Conservation (phyloP, 768 basidiomycete species). For the Neoboletus magnificus region DNA sequence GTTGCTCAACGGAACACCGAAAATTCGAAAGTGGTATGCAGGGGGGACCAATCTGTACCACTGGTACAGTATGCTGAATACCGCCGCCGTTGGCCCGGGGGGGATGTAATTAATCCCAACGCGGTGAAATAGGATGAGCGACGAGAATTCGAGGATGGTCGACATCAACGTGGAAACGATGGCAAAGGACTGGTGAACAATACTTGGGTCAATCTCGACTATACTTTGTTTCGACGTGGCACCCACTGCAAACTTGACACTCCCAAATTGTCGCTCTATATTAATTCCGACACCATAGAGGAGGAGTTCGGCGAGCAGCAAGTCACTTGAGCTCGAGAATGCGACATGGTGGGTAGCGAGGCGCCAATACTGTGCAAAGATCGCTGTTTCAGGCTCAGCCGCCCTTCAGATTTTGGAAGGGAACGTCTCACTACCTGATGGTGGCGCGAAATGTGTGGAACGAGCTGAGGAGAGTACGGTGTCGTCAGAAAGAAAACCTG, state of each 20-base stretch:
- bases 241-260: constrained; percentile 81
- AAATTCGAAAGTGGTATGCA: constrained; percentile 71
- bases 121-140: constrained; percentile 62
- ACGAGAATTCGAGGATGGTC: constrained; percentile 63
- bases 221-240: neutral
- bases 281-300: constrained; percentile 67
- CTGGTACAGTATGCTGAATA: constrained; percentile 83
- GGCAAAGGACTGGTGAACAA: constrained; percentile 62
- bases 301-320: constrained; percentile 71
- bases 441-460: constrained; percentile 86
- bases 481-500: constrained; percentile 2
- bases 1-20: constrained; percentile 71
- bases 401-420: constrained; percentile 8
- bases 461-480: constrained; percentile 46
- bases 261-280: constrained; percentile 85
- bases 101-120: constrained; percentile 72
- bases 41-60: constrained; percentile 75
- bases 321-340: constrained; percentile 82
- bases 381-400: constrained; percentile 33
- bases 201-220: constrained; percentile 2
- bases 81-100: constrained; percentile 67
- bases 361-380: constrained; percentile 73
- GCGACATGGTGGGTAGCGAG: constrained; percentile 68
- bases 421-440: constrained; percentile 60
- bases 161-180: constrained; percentile 63